Percentiles rank a stretch among this genome's conserved stretches.
phyloP scores from a whole-genome alignment of 805 yeast genomes.

The Candida khao-thaluensis region DNA sequence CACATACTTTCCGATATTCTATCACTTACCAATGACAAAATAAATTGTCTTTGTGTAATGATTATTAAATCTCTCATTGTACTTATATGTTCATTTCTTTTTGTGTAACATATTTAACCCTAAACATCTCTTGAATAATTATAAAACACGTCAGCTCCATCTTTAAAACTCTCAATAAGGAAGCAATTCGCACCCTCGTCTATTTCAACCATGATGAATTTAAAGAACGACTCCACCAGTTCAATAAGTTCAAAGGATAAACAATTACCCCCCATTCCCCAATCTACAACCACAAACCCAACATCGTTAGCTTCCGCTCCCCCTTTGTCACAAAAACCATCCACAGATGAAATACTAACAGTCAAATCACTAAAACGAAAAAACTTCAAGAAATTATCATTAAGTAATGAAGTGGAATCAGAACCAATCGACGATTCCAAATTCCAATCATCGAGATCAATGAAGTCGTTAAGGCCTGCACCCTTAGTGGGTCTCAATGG shows the following conservation, averaged over 20 bases:
- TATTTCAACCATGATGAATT: conserved; percentile 9
- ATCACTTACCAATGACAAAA: no score
- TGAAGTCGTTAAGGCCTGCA: conserved; percentile 28
- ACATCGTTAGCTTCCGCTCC: no score
- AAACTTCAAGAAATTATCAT: conserved; percentile 38
- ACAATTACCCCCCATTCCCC: conserved; percentile 40
- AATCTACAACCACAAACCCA: background rate
- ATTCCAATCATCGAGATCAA: conserved; percentile 10
- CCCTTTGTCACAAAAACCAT: no score
- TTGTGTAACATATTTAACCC: no score
- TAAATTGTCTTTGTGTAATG: no score
- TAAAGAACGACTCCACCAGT: conserved; percentile 11
- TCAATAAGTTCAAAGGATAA: conserved; percentile 24
- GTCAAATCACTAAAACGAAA: conserved; percentile 40
- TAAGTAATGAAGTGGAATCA: conserved; percentile 12
- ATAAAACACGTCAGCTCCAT: no score
- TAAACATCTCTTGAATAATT: no score
- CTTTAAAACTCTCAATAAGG: no score
- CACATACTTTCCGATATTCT: no score
- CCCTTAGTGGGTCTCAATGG: conserved; percentile 24
- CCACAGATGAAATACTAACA: conserved; percentile 26
- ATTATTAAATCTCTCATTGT: no score
- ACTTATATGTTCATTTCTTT: no score
- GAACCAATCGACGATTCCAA: conserved; percentile 4
- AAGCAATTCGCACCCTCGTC: no score